Evolutionary conservation across 2,329 filamentous ascomycete species (phyloP).

Genomic region (Setomelanomma holmii): DNA sequence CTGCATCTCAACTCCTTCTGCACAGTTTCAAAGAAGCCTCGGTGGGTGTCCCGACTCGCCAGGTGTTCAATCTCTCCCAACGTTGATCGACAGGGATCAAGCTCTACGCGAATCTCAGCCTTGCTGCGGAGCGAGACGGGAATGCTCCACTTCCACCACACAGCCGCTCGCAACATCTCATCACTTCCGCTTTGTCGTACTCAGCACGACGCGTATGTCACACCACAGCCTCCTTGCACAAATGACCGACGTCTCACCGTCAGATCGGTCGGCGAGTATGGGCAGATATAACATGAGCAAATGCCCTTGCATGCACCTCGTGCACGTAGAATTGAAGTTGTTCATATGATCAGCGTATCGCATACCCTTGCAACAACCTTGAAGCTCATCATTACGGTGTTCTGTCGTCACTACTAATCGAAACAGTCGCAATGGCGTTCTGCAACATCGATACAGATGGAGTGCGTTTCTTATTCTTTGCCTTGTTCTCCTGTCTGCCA

Average conservation of each 20-base stretch:
- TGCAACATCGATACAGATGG: conserved; percentile 21
- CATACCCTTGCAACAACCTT: conserved; percentile 11
- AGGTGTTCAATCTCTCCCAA: conserved; percentile 33
- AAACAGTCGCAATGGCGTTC: conserved; percentile 22
- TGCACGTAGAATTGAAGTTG: neutral
- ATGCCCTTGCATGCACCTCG: neutral
- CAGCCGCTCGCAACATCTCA: conserved; percentile 4
- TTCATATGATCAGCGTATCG: conserved; percentile 13
- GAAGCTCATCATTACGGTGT: conserved; percentile 22
- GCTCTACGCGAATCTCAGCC: conserved; percentile 7
- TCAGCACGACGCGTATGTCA: conserved; percentile 1
- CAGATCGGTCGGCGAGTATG: neutral
- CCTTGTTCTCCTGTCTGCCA: conserved; percentile 35
- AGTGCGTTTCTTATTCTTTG: conserved; percentile 34
- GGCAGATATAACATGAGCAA: conserved; percentile 1
- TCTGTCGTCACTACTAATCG: conserved; percentile 31
- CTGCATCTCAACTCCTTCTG: neutral
- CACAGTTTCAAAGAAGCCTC: conserved; percentile 1
- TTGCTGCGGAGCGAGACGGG: conserved; percentile 22
- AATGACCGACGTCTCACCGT: neutral
- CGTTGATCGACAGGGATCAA: conserved; percentile 25
- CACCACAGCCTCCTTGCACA: conserved; percentile 15
- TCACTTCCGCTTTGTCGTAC: neutral
- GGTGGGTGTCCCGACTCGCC: conserved; percentile 16
- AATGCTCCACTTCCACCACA: conserved; percentile 9